A percentile compares a stretch with the other conserved stretches of the same genome.
Evolutionary conservation across 805 yeast species (phyloP).

Genomic region (Candida insectorum): DNA sequence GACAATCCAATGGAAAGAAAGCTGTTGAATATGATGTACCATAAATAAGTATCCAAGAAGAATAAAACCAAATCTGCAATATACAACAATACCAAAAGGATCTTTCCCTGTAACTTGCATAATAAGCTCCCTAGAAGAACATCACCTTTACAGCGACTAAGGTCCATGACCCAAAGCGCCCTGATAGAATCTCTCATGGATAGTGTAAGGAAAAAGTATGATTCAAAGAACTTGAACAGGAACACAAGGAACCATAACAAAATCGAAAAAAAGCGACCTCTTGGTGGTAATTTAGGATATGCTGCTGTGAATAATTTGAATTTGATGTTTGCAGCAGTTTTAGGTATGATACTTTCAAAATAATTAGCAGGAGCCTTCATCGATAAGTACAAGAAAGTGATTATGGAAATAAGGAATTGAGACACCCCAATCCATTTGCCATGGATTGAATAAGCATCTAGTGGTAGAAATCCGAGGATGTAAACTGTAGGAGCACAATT

Average conservation of each 20-base stretch:
- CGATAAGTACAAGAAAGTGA: constrained; percentile 27
- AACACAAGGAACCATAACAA: constrained; percentile 30
- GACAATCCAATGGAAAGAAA: constrained; percentile 30
- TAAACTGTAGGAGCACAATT: constrained; percentile 29
- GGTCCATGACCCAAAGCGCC: constrained; percentile 23
- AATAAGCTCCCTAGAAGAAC: constrained; percentile 18
- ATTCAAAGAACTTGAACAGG: constrained; percentile 31
- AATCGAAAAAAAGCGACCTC: constrained; percentile 22
- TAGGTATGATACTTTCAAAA: constrained; percentile 13
- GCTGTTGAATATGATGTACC: constrained; percentile 38
- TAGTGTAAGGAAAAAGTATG: constrained; percentile 33
- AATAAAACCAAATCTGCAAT: constrained; percentile 30
- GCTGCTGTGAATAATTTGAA: constrained; percentile 16
- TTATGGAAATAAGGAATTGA: constrained; percentile 26
- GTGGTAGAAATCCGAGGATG: constrained; percentile 22
- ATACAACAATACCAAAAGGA: constrained; percentile 22
- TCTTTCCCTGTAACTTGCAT: constrained; percentile 26
- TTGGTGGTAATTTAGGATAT: constrained; percentile 21
- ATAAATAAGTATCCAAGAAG: constrained; percentile 37
- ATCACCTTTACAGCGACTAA: constrained; percentile 27
- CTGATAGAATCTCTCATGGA: constrained; percentile 33
- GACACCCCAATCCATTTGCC: constrained; percentile 21
- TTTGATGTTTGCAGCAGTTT: constrained; percentile 9
- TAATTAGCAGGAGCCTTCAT: constrained; percentile 22
- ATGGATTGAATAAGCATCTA: constrained; percentile 19